Conservation (phyloP, 306 rosid genomes). For the Vigna angularis region DNA sequence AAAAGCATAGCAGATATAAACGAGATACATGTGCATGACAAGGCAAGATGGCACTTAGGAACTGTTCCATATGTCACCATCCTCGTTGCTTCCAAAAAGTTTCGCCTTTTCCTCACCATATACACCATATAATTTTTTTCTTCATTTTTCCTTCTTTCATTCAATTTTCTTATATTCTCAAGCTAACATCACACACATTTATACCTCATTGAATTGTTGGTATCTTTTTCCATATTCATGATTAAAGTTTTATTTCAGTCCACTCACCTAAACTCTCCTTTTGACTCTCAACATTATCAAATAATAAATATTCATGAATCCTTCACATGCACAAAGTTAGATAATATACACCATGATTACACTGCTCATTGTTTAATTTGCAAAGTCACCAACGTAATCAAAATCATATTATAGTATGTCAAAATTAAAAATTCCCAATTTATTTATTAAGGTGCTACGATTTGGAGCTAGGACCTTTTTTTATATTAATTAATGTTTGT, state of each 20-base stretch:
- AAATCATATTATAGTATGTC: conserved; percentile 15
- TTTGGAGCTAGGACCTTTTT: neutral
- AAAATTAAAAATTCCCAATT: neutral
- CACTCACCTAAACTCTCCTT: conserved; percentile 34
- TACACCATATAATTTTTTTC: too few relatives aligned
- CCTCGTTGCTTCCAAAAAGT: too few relatives aligned
- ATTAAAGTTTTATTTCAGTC: neutral
- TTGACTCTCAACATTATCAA: conserved; percentile 21
- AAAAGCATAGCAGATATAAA: too few relatives aligned
- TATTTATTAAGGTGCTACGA: neutral
- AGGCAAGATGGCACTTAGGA: too few relatives aligned
- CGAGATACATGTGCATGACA: too few relatives aligned
- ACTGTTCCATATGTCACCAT: too few relatives aligned
- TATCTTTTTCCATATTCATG: too few relatives aligned
- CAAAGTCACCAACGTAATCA: conserved; percentile 32
- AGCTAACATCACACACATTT: too few relatives aligned
- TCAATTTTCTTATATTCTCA: too few relatives aligned
- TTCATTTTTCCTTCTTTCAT: too few relatives aligned
- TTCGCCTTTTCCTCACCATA: too few relatives aligned
- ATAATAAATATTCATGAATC: conserved; percentile 16
- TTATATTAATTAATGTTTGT: neutral
- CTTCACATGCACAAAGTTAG: conserved; percentile 34
- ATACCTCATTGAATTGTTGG: too few relatives aligned
- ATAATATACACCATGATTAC: conserved; percentile 23
- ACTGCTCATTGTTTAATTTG: conserved; percentile 22